Conservation (phyloP, 108 stramenopile genomes). For the Skeletonema tropicum region DNA sequence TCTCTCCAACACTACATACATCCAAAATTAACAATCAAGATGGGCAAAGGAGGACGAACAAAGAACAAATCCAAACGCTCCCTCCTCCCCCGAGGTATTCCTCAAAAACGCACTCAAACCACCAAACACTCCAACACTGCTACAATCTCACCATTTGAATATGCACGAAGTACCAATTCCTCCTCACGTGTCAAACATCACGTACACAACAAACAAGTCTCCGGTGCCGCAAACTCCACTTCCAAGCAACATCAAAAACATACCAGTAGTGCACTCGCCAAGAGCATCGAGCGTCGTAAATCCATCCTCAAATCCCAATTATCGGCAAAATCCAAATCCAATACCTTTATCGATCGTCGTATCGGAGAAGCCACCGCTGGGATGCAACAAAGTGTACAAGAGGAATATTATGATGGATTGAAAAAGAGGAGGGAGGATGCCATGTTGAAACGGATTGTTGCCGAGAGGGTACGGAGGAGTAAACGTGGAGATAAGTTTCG, state of each 20-base stretch:
- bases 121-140: neutral
- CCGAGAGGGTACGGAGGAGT: slow-evolving; percentile 73
- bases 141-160: slow-evolving; percentile 77
- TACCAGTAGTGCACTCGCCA: slow-evolving; percentile 11
- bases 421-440: slow-evolving; percentile 51
- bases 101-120: slow-evolving; percentile 34
- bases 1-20: too few relatives aligned
- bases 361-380: slow-evolving; percentile 72
- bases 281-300: slow-evolving; percentile 23
- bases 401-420: slow-evolving; percentile 1
- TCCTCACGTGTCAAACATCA: slow-evolving; percentile 67
- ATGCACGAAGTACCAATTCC: slow-evolving; percentile 42
- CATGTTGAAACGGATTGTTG: slow-evolving; percentile 81
- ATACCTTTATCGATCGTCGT: slow-evolving; percentile 76
- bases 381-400: too few relatives aligned
- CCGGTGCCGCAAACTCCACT: neutral
- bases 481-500: slow-evolving; percentile 55
- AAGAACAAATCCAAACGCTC: slow-evolving; percentile 75
- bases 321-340: slow-evolving; percentile 39
- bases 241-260: neutral
- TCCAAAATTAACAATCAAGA: slow-evolving; percentile 5
- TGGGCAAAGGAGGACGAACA: slow-evolving; percentile 59
- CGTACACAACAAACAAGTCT: slow-evolving; percentile 31
- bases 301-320: neutral
- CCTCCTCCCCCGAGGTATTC: slow-evolving; percentile 74